Conservation (phyloP, 2,329 filamentous ascomycete genomes). For the Aspergillus carbonarius region DNA sequence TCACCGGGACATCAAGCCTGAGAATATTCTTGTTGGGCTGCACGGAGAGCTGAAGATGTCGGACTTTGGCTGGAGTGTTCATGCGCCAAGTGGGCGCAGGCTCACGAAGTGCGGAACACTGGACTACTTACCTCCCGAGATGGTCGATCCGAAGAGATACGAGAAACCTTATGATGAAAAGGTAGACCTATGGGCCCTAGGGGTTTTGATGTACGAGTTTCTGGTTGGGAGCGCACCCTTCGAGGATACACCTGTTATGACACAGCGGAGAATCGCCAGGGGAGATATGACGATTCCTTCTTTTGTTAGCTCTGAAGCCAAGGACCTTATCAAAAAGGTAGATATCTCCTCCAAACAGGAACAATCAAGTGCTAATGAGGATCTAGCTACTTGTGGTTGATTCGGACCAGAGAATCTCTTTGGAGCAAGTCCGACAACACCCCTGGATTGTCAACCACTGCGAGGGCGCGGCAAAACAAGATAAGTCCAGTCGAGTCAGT, state of each 20-base stretch:
- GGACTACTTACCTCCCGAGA: conserved; percentile 7
- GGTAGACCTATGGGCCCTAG: conserved; percentile 7
- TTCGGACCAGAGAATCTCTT: neutral
- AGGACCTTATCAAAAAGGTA: neutral
- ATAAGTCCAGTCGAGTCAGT: neutral
- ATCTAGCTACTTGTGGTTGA: neutral
- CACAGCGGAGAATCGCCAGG: neutral
- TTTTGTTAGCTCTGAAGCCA: neutral
- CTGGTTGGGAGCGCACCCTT: neutral
- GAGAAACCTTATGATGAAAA: conserved; percentile 7
- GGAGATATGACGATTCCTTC: neutral
- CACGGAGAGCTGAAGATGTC: conserved; percentile 11
- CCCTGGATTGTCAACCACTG: neutral
- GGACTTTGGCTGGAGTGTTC: conserved; percentile 10
- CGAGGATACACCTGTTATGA: neutral
- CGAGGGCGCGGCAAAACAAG: neutral
- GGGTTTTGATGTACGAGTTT: conserved; percentile 7
- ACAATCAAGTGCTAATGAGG: neutral
- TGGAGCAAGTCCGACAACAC: neutral
- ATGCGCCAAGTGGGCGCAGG: conserved; percentile 7
- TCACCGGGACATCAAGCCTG: neutral
- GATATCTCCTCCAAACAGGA: too few relatives aligned
- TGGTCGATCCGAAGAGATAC: conserved; percentile 6
- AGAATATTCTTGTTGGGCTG: conserved; percentile 8
- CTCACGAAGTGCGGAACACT: conserved; percentile 6